phyloP scores from a whole-genome alignment of 139 green algal genomes.

The Chlamydomonas urium region DNA sequence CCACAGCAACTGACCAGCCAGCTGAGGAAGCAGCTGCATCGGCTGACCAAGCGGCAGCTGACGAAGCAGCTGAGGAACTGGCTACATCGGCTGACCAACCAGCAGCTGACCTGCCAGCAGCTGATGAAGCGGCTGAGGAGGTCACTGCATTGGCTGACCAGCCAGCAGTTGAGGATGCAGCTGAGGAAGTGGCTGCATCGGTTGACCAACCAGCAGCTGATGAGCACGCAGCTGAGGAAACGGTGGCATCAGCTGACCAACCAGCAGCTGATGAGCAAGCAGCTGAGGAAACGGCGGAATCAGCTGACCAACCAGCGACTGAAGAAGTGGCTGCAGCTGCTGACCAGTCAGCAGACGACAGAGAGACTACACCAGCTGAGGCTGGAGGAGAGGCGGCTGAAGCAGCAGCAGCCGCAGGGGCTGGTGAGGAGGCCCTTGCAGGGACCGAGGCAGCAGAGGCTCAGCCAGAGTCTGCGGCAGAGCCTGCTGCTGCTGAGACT shows the following conservation, averaged over 20 bases:
- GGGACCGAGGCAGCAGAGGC: not conserved
- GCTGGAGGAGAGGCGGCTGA: too few relatives aligned
- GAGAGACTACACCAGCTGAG: too few relatives aligned
- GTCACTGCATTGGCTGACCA: too few relatives aligned
- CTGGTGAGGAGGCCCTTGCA: not conserved
- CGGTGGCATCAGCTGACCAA: not conserved
- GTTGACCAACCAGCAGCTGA: not conserved
- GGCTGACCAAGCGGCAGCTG: too few relatives aligned
- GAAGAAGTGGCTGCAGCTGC: constrained; percentile 1
- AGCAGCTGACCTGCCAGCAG: too few relatives aligned
- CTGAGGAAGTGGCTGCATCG: too few relatives aligned
- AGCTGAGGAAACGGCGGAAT: not conserved
- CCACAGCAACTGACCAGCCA: too few relatives aligned
- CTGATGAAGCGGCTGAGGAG: too few relatives aligned
- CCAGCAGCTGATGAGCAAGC: not conserved
- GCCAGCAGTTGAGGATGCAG: too few relatives aligned
- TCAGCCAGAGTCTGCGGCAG: not conserved
- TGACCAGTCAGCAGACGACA: not conserved
- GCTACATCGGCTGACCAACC: too few relatives aligned
- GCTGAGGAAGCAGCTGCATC: too few relatives aligned
- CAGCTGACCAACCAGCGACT: not conserved
- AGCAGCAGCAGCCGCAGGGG: not conserved
- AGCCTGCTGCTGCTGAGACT: not conserved
- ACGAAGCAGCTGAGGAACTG: too few relatives aligned
- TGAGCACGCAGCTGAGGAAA: not conserved